Conservation (phyloP, 2,329 filamentous ascomycete genomes). For the Fusarium xylarioides region DNA sequence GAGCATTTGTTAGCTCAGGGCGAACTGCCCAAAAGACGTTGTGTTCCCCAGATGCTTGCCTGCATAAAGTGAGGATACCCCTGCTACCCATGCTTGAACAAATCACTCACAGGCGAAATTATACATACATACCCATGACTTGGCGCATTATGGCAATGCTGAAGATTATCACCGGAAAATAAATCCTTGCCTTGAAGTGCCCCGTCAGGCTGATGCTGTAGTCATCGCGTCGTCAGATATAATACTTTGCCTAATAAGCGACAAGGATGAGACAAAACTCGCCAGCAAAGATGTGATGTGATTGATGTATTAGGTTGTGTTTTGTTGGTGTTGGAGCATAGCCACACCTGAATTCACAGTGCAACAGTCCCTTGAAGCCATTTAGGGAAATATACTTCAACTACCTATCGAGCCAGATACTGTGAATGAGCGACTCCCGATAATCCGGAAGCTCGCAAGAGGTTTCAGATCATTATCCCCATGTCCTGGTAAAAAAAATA, state of each 20-base stretch:
- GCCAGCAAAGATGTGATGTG: neutral
- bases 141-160: neutral
- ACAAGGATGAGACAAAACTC: neutral
- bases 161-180: neutral
- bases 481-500: neutral
- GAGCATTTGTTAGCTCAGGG: constrained; percentile 15
- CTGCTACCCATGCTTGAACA: constrained; percentile 11
- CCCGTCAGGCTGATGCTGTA: neutral
- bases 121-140: neutral
- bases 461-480: neutral
- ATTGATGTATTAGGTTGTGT: neutral
- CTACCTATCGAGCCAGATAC: neutral
- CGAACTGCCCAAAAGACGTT: neutral
- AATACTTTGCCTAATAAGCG: neutral
- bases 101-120: constrained; percentile 13
- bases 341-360: neutral
- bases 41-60: constrained; percentile 11
- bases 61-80: constrained; percentile 24
- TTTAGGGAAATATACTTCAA: neutral
- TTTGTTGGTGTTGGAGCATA: neutral
- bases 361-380: neutral
- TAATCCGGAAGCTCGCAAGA: neutral
- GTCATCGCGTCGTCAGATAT: neutral
- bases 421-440: neutral
- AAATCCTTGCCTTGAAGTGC: neutral